phyloP scores from a whole-genome alignment of 1,139 yeast genomes.

The Dujonia santamariae region DNA sequence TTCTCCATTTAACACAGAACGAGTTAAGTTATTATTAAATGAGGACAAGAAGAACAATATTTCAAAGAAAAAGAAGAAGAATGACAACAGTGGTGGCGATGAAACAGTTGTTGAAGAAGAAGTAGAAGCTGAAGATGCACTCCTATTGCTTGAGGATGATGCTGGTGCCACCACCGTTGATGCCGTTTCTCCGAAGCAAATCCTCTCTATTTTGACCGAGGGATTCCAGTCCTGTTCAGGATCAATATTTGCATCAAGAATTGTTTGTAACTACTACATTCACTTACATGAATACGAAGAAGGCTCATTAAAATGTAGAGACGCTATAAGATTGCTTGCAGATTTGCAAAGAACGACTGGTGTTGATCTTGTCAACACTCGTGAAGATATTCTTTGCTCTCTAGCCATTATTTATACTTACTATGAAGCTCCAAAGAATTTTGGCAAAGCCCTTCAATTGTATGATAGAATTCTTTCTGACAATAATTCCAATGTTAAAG shows the following conservation, averaged over 20 bases:
- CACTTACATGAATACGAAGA: constrained; percentile 61
- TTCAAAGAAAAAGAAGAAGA: constrained; percentile 9
- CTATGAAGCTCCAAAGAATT: constrained; percentile 88
- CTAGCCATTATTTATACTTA: constrained; percentile 79
- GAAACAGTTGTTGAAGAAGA: constrained; percentile 17
- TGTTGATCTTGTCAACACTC: constrained; percentile 46
- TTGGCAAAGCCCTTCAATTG: constrained; percentile 65
- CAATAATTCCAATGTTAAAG: constrained; percentile 48
- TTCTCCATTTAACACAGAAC: constrained; percentile 51
- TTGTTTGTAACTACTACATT: constrained; percentile 59
- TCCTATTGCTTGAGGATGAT: constrained; percentile 12
- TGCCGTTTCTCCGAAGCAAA: constrained; percentile 45
- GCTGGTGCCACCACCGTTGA: constrained; percentile 8
- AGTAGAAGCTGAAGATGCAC: constrained; percentile 18
- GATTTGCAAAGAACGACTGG: constrained; percentile 47
- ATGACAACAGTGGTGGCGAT: constrained; percentile 11
- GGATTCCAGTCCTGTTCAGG: constrained; percentile 48
- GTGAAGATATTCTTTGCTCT: constrained; percentile 58
- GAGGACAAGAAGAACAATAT: constrained; percentile 6
- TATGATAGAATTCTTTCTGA: constrained; percentile 59
- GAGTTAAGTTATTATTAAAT: constrained; percentile 10
- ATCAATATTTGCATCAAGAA: constrained; percentile 62
- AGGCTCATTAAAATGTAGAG: constrained; percentile 58
- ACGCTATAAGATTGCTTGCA: constrained; percentile 59
- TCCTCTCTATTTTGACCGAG: constrained; percentile 50